Conservation (phyloP, 768 basidiomycete genomes). For the Lactifluus subvellereus region DNA sequence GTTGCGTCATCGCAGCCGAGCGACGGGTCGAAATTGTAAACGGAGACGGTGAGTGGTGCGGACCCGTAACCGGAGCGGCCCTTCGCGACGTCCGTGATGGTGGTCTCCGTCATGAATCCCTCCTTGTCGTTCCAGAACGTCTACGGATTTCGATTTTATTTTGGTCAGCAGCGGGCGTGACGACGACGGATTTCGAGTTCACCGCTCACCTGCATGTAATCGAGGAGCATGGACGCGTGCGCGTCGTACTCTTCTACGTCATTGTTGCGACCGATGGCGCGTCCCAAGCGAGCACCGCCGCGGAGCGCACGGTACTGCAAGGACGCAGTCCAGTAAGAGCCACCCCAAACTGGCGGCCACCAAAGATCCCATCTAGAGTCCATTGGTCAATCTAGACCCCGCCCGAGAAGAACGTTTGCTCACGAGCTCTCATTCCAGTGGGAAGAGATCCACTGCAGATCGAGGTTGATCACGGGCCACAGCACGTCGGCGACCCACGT, state of each 20-base stretch:
- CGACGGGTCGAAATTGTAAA: constrained; percentile 17
- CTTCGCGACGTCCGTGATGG: constrained; percentile 1
- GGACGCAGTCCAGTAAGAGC: constrained; percentile 21
- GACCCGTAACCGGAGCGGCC: constrained; percentile 21
- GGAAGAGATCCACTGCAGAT: constrained; percentile 19
- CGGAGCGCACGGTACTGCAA: constrained; percentile 21
- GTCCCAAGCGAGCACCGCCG: constrained; percentile 21
- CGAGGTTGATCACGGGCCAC: constrained; percentile 21
- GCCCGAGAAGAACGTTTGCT: background rate
- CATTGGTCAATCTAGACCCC: background rate
- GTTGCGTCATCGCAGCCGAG: constrained; percentile 18
- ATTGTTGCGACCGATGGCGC: background rate
- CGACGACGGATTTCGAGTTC: background rate
- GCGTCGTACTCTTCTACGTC: constrained; percentile 3
- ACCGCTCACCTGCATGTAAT: constrained; percentile 16
- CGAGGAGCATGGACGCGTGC: constrained; percentile 14
- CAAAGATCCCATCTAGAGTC: constrained; percentile 14
- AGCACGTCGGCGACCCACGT: constrained; percentile 12
- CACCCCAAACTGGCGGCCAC: constrained; percentile 20
- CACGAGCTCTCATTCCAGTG: constrained; percentile 19
- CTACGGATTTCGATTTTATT: background rate
- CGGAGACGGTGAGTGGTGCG: constrained; percentile 14
- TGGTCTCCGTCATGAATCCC: constrained; percentile 18
- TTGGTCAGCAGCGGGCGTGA: background rate
- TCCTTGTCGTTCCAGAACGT: constrained; percentile 20